A percentile compares a stretch with the other conserved stretches of the same genome.
phyloP scores from a whole-genome alignment of 257 asterid genomes.

The Ajuga chamaepitys region DNA sequence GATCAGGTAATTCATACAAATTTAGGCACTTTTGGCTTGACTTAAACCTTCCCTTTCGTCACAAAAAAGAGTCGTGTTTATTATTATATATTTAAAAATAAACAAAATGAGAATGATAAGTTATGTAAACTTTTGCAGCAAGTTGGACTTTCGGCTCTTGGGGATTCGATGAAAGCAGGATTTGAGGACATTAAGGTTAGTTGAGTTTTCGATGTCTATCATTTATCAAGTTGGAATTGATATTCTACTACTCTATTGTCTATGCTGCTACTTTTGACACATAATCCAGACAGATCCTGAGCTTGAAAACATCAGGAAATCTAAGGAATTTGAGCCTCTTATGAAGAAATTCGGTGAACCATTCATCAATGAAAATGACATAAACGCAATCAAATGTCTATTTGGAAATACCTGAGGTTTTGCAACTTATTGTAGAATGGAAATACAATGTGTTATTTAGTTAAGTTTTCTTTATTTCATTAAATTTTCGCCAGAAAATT shows the following conservation, averaged over 20 bases:
- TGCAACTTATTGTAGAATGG: too few species aligned
- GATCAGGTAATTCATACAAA: conserved; percentile 43
- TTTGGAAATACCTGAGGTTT: too few species aligned
- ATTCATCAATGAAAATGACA: conserved; percentile 82
- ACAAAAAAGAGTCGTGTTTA: too few species aligned
- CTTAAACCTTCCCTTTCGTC: not conserved
- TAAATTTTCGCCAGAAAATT: too few species aligned
- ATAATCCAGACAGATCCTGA: conserved; percentile 86
- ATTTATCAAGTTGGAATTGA: conserved; percentile 3
- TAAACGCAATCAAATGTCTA: conserved; percentile 80
- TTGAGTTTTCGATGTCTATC: not conserved
- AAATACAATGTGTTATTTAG: too few species aligned
- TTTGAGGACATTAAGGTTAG: conserved; percentile 68
- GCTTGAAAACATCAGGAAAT: conserved; percentile 59
- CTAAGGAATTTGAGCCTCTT: conserved; percentile 60
- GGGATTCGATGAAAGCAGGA: conserved; percentile 61
- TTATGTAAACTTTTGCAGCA: conserved; percentile 40
- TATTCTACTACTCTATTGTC: not conserved
- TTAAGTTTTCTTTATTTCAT: too few species aligned
- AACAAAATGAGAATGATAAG: too few species aligned
- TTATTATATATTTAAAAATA: too few species aligned
- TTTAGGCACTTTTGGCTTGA: not conserved
- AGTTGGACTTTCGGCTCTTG: conserved; percentile 80
- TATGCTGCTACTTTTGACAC: conserved; percentile 27
- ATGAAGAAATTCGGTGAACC: conserved; percentile 79